Evolutionary conservation across 2,329 filamentous ascomycete genomes (phyloP).

Genomic region (Fusarium poae): DNA sequence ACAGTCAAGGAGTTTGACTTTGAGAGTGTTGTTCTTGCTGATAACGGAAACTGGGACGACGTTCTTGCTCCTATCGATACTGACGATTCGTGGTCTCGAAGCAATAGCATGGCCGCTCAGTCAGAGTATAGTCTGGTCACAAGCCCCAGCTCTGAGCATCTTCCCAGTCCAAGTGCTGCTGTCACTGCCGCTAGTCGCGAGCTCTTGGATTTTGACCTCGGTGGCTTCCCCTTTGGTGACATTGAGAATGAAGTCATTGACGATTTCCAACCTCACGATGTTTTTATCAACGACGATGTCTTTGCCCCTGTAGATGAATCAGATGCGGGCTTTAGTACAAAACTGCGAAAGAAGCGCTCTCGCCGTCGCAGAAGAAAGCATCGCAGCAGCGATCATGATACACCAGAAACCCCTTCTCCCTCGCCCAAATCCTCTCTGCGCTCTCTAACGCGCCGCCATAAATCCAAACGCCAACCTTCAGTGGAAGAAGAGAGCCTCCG

Average conservation of each 20-base stretch:
- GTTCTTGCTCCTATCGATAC: conserved; percentile 77
- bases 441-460: conserved; percentile 46
- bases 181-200: conserved; percentile 66
- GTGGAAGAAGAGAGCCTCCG: conserved; percentile 46
- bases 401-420: conserved; percentile 33
- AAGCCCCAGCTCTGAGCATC: conserved; percentile 54
- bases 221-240: conserved; percentile 55
- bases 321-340: conserved; percentile 60
- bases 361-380: conserved; percentile 57
- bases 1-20: conserved; percentile 84
- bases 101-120: conserved; percentile 48
- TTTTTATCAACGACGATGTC: conserved; percentile 40
- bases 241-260: conserved; percentile 52
- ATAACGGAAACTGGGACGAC: conserved; percentile 81
- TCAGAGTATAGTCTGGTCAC: conserved; percentile 54
- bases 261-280: conserved; percentile 49
- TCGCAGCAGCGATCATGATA: conserved; percentile 48
- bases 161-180: conserved; percentile 65
- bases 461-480: conserved; percentile 45
- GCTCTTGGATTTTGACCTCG: conserved; percentile 58
- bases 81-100: conserved; percentile 57
- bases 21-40: conserved; percentile 77
- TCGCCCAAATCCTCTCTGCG: conserved; percentile 38
- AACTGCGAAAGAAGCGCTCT: conserved; percentile 61
- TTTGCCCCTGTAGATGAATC: conserved; percentile 30